Conservation (phyloP, 2,329 filamentous ascomycete genomes). For the Neofusicoccum parvum region DNA sequence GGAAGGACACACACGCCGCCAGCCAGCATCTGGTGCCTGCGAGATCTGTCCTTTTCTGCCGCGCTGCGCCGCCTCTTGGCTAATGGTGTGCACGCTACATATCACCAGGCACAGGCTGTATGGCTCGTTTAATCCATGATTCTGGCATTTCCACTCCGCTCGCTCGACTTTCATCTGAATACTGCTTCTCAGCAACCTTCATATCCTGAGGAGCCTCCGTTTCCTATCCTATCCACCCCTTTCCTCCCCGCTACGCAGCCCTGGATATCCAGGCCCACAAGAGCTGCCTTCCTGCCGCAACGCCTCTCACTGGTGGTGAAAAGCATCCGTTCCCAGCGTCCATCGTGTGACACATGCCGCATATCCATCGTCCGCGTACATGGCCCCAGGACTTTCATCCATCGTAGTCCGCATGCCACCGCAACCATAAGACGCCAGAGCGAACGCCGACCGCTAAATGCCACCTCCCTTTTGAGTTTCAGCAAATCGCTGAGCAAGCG, state of each 20-base stretch:
- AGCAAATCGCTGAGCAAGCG: constrained; percentile 12
- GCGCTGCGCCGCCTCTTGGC: too few species aligned
- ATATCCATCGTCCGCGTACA: constrained; percentile 1
- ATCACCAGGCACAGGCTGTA: background rate
- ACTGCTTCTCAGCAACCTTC: constrained; percentile 3
- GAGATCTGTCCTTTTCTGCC: background rate
- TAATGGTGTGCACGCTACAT: too few species aligned
- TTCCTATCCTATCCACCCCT: constrained; percentile 8
- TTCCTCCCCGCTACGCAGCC: background rate
- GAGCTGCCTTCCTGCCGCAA: constrained; percentile 3
- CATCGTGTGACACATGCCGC: constrained; percentile 2
- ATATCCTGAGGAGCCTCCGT: background rate
- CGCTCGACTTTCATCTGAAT: constrained; percentile 1
- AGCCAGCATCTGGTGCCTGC: background rate
- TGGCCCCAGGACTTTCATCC: background rate
- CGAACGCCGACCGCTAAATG: constrained; percentile 43
- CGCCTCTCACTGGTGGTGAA: background rate
- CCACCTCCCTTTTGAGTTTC: constrained; percentile 25
- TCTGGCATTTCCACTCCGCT: constrained; percentile 5
- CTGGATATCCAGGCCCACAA: background rate
- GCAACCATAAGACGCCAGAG: constrained; percentile 15
- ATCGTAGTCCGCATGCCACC: constrained; percentile 1
- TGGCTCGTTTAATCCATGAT: background rate
- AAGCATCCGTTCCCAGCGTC: background rate
- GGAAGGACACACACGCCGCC: background rate